A percentile compares a stretch with the other conserved stretches of the same genome.
phyloP scores from a whole-genome alignment of 2,329 filamentous ascomycete genomes.

The Nemania sp. region DNA sequence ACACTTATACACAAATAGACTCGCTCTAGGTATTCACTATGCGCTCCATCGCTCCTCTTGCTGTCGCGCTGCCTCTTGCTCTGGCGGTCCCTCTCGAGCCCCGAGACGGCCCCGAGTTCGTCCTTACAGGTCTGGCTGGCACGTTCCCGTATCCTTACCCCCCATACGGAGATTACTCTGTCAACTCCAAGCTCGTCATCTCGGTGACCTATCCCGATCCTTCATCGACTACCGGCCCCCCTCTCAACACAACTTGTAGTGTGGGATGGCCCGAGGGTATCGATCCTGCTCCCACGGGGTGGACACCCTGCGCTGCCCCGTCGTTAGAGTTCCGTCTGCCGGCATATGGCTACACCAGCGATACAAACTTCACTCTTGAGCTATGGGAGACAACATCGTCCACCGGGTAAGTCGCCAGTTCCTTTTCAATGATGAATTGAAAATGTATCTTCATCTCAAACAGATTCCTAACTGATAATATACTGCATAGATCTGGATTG shows the following conservation, averaged over 20 bases:
- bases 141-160: slow-evolving; percentile 26
- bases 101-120: slow-evolving; percentile 26
- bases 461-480: slow-evolving; percentile 18
- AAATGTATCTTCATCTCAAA: no score
- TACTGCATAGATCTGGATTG: slow-evolving; percentile 25
- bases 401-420: slow-evolving; percentile 27
- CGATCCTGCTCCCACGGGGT: slow-evolving; percentile 27
- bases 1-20: background rate
- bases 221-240: slow-evolving; percentile 19
- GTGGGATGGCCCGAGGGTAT: slow-evolving; percentile 27
- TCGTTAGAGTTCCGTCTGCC: slow-evolving; percentile 30
- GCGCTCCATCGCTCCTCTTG: slow-evolving; percentile 11
- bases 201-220: slow-evolving; percentile 29
- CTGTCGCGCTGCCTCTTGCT: slow-evolving; percentile 22
- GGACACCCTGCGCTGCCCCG: slow-evolving; percentile 28
- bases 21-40: slow-evolving; percentile 24
- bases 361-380: slow-evolving; percentile 30
- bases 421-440: no score
- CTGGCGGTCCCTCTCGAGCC: slow-evolving; percentile 28
- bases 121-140: slow-evolving; percentile 28
- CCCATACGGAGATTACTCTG: slow-evolving; percentile 24
- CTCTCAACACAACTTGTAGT: slow-evolving; percentile 31
- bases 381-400: slow-evolving; percentile 25
- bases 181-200: slow-evolving; percentile 29
- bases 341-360: slow-evolving; percentile 29